Base-by-base conservation (phyloP, 345 rosid species). In the Anastatica hierochuntica region DNA sequence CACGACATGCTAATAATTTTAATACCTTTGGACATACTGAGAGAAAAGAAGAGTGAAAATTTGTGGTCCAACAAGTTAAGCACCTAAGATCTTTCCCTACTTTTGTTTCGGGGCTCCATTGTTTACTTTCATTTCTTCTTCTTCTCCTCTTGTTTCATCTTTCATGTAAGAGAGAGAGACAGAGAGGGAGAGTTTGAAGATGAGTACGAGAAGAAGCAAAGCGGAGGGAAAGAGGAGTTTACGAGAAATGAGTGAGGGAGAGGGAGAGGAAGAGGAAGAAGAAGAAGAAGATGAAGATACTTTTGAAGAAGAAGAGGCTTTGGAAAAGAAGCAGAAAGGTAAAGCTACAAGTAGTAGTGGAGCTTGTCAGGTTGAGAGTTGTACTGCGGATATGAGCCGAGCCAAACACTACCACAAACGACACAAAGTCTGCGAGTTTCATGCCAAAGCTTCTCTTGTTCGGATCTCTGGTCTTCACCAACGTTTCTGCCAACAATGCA, bases 401-500 rank as follows among this genome's bases (percentile, higher is more conserved):
- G 96, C 95, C 26, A 81, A 76, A 79, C 51, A 66, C 33, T 92
- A 92, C 69, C 94, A 92, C 43, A 72, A 66, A 59, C 79, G 98
- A 23, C 98, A 92, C 66, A 92, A 76, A 68, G 96, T 92, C 16
- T 92, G 98, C 20, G 90, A 92, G 65, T 29, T 39, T 66, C 98
- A 92, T 30, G 85, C 98, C 67, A 92, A 81, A 70, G 82, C 88
- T 52, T 19, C 88, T 3, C 43, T 42, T 14, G 96, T 76, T 30
- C 63, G 40, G 43, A 74, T 92, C 49, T 72, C 63, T 17, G 96
- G 88, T 34, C 60, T 65, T 46, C 82, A 70, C 6, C 84, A 83
- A 65, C 92, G 98, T 52, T 92, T 92, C 60, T 92, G 98, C 75
- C 98, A 92, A 69, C 98, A 88, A 85, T 92, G 98, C 67, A 92